Evolutionary conservation across 257 asterid genomes (phyloP), one percentile per base, ranked within the genome.

Genomic region (Jaltomata sinuosa): DNA sequence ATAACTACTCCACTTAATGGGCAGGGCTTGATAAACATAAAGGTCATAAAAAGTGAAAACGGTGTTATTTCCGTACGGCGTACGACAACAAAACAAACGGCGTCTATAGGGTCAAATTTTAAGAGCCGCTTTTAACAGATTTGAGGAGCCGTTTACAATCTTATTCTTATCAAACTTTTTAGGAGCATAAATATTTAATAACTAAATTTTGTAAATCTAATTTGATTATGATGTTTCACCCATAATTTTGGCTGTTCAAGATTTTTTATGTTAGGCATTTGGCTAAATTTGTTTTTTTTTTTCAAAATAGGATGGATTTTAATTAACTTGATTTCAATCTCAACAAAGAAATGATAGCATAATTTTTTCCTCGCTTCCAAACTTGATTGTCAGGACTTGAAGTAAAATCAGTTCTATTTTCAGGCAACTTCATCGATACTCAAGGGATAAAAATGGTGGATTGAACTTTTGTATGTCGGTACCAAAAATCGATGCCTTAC

Each of bases 41-140:
- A 47, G 7, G 40, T 27, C 36, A 15, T 25, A 0, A 67, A 25
- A 74, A 45, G 0, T 3, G 0, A 0, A 25, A 3, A 40, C 72
- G 47, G 14, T 54, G n/a, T 7, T 5, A 14, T 11, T 2, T 72
- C 83, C 85, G 83, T 87, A 71, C 87, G 80, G 80, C 38, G 87
- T 84, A 80, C 85, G 85, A 84, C 45, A 45, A 50, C 16, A 21
- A 55, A 79, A 9, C 11, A 3, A 21, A 36, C 50, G 52, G 27
- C 32, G 32, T 47, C 15, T 1, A 15, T 12, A 3, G 21, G 80
- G 31, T 16, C 38, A 47, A 14, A 76, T 4, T 7, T 25, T 27
- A 32, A 47, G 15, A 76, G 61, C 59, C 25, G 81, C 61, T 47
- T 25, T 45, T 76, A 76, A 61, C 6, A 76, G 40, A 76, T 45